Evolutionary conservation across 805 yeast species (phyloP), one percentile per base, ranked within the genome.

Genomic region (Henningerozyma blattae): DNA sequence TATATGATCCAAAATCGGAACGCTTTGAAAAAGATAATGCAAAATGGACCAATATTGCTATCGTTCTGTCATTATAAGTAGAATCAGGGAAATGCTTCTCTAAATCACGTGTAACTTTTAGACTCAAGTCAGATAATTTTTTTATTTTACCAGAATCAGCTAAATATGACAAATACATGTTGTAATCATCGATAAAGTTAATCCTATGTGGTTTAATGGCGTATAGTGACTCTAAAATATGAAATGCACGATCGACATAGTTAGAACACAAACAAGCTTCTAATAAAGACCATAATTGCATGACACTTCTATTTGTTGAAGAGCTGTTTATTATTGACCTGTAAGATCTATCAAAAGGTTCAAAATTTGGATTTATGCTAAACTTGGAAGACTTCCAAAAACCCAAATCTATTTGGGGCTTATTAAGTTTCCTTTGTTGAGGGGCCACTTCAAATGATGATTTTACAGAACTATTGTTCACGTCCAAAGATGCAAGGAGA

Each of bases 231-330:
- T 65, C 62, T 27, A 85, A 56, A 15, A 84, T 74, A 17, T 76
- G 60, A 42, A 72, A 75, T 0, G 94, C 94, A 47, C 95, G 65
- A 16, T 67, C 70, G 44, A 67, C 70, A 48, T 81, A 79, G 34
- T 68, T 67, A 22, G 80, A 69, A 29, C 74, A 71, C 22, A 85
- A 49, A 43, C 87, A 77, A 0, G 91, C 89, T 45, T 85, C 94
- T 27, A 84, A 63, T 24, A 85, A 57, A 3, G 87, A 71, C 75
- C 87, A 85, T 15, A 79, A 62, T 45, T 78, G 78, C 34, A 66
- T 62, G n/a, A 72, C 68, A 41, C 74, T 78, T 48, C 68, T 70
- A 5, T 79, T 51, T 29, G 45, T 45, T 8, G 37, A 29, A 18
- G 43, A 42, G 12, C 34, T 27, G 16, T 27, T 28, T 16, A 38